Percentiles rank a stretch among this genome's conserved stretches.
phyloP scores from a whole-genome alignment of 1,284 basidiomycete species.

The Melampsora americana region DNA sequence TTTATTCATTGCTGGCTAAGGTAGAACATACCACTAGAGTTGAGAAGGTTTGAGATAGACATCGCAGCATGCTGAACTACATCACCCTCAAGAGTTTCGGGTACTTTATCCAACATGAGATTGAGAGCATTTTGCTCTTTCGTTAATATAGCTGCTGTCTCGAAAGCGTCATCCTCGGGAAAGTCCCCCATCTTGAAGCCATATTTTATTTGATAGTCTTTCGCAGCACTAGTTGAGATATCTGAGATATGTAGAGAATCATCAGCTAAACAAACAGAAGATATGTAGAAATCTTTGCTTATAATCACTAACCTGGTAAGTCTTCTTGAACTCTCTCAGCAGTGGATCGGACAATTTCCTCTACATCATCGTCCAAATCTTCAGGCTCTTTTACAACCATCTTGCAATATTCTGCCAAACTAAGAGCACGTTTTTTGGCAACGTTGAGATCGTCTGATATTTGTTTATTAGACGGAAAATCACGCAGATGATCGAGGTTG shows the following conservation, averaged over 20 bases:
- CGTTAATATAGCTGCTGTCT: not conserved
- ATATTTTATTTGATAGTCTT: slow-evolving; percentile 7
- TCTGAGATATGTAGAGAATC: not conserved
- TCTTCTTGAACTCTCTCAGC: too few relatives aligned
- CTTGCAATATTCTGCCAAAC: not conserved
- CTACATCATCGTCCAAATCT: too few relatives aligned
- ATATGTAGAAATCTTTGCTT: not conserved
- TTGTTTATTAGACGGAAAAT: slow-evolving; percentile 13
- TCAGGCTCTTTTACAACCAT: not conserved
- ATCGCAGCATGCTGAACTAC: slow-evolving; percentile 20
- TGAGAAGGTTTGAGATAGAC: slow-evolving; percentile 15
- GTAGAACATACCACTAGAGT: not conserved
- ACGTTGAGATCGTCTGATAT: slow-evolving; percentile 8
- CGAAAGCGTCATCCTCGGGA: not conserved
- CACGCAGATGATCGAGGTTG: slow-evolving; percentile 7
- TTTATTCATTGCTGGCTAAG: not conserved
- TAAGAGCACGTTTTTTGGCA: not conserved
- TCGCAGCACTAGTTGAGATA: slow-evolving; percentile 8
- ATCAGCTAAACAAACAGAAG: not conserved
- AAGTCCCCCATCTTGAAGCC: not conserved
- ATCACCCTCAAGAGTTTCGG: not conserved
- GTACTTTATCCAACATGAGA: not conserved
- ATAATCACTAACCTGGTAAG: not conserved
- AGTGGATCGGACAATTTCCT: too few relatives aligned
- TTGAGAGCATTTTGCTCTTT: slow-evolving; percentile 4